Percentiles rank a stretch among this genome's conserved stretches.
phyloP scores from a whole-genome alignment of 176 grass and related monocot species.

The Eleusine indica region DNA sequence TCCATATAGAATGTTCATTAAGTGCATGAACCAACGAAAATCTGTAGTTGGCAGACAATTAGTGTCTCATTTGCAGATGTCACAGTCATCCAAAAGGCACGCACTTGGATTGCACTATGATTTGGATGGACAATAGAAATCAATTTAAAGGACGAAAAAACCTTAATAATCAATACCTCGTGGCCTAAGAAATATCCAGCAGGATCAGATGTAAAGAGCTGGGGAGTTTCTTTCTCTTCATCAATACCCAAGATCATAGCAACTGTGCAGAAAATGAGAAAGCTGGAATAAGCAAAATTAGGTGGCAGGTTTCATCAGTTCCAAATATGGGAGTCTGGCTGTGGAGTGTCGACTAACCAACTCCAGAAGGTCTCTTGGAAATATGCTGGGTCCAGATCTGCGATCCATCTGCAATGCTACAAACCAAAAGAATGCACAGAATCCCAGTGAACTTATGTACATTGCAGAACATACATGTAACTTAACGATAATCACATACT shows the following conservation, averaged over 20 bases:
- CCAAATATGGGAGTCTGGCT: neutral
- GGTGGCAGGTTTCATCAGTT: slow-evolving; percentile 1
- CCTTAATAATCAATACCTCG: slow-evolving; percentile 55
- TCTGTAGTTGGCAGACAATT: neutral
- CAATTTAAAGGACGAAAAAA: neutral
- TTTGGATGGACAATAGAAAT: neutral
- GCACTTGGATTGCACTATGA: neutral
- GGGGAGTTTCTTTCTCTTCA: slow-evolving; percentile 59
- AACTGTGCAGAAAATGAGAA: slow-evolving; percentile 34
- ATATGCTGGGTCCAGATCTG: slow-evolving; percentile 65
- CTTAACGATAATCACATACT: neutral
- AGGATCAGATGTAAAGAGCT: slow-evolving; percentile 70
- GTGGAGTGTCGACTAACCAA: slow-evolving; percentile 49
- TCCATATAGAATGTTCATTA: neutral
- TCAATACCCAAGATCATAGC: slow-evolving; percentile 69
- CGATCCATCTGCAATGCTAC: slow-evolving; percentile 58
- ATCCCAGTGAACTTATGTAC: neutral
- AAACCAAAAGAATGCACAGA: slow-evolving; percentile 10
- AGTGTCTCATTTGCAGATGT: neutral
- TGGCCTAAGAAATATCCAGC: slow-evolving; percentile 58
- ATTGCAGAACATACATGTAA: neutral
- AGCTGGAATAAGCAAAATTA: neutral
- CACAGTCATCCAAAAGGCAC: neutral
- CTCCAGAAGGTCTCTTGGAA: slow-evolving; percentile 55
- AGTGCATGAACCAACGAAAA: neutral